Conservation (phyloP, 192 early-diverging fungal genomes). For the Kickxella alabastrina region DNA sequence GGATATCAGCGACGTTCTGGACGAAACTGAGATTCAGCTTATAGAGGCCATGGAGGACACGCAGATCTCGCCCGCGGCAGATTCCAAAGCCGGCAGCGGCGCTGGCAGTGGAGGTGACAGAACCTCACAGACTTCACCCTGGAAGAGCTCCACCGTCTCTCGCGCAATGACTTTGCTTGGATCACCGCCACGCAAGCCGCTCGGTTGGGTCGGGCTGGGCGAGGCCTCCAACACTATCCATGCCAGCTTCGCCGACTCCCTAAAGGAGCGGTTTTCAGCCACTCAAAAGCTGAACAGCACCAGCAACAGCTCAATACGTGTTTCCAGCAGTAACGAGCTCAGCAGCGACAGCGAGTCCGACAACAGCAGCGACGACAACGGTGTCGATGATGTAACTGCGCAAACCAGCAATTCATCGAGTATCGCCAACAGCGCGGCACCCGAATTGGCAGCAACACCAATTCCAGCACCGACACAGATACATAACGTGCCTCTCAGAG, state of each 20-base stretch:
- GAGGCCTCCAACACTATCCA: slow-evolving; percentile 10
- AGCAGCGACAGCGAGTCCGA: slow-evolving; percentile 13
- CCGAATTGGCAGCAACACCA: no score
- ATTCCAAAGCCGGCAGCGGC: slow-evolving; percentile 4
- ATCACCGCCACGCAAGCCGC: slow-evolving; percentile 9
- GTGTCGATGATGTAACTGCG: no score
- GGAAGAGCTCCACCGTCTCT: no score
- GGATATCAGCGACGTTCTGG: slow-evolving; percentile 47
- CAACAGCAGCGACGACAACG: slow-evolving; percentile 1
- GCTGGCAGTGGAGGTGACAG: no score
- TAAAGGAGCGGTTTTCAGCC: slow-evolving; percentile 42
- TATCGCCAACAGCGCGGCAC: no score
- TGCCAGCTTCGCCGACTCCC: slow-evolving; percentile 26
- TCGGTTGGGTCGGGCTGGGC: slow-evolving; percentile 35
- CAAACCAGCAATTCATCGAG: no score
- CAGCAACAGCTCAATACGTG: slow-evolving; percentile 5
- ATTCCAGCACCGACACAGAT: no score
- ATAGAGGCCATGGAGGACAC: slow-evolving; percentile 51
- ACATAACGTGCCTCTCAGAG: no score
- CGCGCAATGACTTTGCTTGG: no score
- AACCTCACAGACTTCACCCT: no score
- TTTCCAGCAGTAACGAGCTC: background rate
- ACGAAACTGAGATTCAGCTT: slow-evolving; percentile 48
- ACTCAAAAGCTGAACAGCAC: slow-evolving; percentile 2
- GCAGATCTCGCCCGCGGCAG: slow-evolving; percentile 19